Evolutionary conservation across 108 stramenopile species (phyloP), one percentile per base, ranked within the genome.

Genomic region (Mayamaea pseudoterrestris): DNA sequence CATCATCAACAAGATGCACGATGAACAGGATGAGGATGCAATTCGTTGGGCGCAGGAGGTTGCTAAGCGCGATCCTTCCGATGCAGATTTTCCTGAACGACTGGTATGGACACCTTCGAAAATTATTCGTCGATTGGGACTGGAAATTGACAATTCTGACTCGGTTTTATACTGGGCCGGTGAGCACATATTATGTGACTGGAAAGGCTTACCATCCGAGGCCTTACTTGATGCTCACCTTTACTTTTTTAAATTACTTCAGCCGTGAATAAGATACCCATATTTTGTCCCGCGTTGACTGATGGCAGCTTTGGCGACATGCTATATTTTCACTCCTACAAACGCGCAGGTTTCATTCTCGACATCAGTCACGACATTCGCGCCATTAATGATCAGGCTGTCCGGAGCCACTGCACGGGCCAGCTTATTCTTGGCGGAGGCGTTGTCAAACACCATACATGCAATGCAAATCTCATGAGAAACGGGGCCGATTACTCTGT

Each of bases 401-500:
- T 96, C 8, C 69, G 72, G 12, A 90, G 94, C 27, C 71, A 93
- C 45, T 83, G 80, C 37, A 91, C 95, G 13, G 98, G 98, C 5
- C 86, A 89, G 88, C 83, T 99, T 40, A 96, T 99, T 51, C 53
- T 99, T 25, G 98, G 98, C 5, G 98, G 98, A 22, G 98, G 98
- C 30, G 22, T 99, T 17, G 95, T 96, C 41, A 99, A 99, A 57
- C 98, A 98, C 58, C 99, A 98, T 64, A 93, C 83, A 3, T 98
- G 99, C 87, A 98, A 99, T 72, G 99, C 97, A 14, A 98, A 99
- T 62, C 54, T 98, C 30, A 98, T 99, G 99, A 69, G 97, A 16
- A 99, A 98, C 56, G 97, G 99, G 34, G 99, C 99, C n/a, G 89
- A 98, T 56, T 99, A 67, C 50, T 83, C 93, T n/a, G 97, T 98